Percentiles rank a stretch among this genome's conserved stretches.
These are phyloP conservation scores for Thyridium curvatum DNA, from an alignment of 2,329 filamentous ascomycete species.

Conservation along the genomic window DNA sequence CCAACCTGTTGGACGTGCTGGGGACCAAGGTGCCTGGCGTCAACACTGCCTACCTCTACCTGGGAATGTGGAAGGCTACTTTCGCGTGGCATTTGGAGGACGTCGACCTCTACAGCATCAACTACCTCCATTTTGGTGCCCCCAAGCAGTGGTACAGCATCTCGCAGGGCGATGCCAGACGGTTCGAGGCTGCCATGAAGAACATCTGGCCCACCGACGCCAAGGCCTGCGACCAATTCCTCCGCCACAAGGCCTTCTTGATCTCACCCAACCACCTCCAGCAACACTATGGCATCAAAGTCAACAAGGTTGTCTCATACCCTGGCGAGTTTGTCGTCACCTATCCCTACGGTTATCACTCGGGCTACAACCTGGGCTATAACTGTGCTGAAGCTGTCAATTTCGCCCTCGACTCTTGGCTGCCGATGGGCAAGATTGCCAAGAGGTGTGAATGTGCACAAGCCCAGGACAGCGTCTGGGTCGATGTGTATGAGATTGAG, in stretches of 20 bases:
- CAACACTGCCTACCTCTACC: constrained; percentile 94
- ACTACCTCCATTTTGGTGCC: constrained; percentile 97
- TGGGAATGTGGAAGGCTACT: constrained; percentile 99
- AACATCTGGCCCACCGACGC: constrained; percentile 91
- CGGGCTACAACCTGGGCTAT: constrained; percentile 95
- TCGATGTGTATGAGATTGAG: constrained; percentile 93
- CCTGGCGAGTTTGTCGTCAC: constrained; percentile 98
- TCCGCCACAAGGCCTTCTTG: constrained; percentile 95
- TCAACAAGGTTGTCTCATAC: constrained; percentile 92
- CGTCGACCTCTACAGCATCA: constrained; percentile 98
- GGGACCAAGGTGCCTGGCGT: constrained; percentile 95
- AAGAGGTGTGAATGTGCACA: constrained; percentile 96
- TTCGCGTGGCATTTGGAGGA: constrained; percentile 99
- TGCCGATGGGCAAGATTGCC: constrained; percentile 89
- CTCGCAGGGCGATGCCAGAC: constrained; percentile 86
- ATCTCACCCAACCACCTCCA: constrained; percentile 86
- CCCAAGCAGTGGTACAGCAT: constrained; percentile 99
- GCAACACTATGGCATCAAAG: constrained; percentile 87
- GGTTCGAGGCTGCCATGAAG: constrained; percentile 93
- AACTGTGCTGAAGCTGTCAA: constrained; percentile 99
- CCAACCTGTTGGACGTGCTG: constrained; percentile 87
- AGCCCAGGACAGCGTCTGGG: constrained; percentile 96
- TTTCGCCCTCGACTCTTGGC: constrained; percentile 91
- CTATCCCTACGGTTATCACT: constrained; percentile 97
- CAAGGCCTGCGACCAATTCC: constrained; percentile 92